These are phyloP conservation scores for Rhododendron ferrugineum DNA, from an alignment of 148 eudicot genomes.

Conservation along the genomic window DNA sequence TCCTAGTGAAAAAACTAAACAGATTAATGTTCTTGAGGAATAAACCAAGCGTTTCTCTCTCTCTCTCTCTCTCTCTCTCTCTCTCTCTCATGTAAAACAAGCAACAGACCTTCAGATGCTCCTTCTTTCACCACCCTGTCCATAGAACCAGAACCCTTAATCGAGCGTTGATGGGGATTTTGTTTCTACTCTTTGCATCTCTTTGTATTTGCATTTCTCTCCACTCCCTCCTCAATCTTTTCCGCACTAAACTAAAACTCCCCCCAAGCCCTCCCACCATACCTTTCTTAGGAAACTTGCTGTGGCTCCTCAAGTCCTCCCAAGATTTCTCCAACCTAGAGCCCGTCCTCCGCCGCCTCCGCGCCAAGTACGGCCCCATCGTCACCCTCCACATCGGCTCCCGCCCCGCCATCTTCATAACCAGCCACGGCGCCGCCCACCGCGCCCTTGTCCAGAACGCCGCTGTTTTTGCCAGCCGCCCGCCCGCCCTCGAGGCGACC, in stretches of 20 bases:
- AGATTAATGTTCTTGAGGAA: background rate
- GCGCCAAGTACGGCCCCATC: constrained; percentile 31
- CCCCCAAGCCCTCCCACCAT: constrained; percentile 18
- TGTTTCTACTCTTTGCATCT: background rate
- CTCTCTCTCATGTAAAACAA: background rate
- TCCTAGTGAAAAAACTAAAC: background rate
- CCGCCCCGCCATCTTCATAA: constrained; percentile 22
- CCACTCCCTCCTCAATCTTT: background rate
- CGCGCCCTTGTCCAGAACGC: constrained; percentile 32
- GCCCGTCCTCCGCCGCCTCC: constrained; percentile 9
- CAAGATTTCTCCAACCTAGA: constrained; percentile 17
- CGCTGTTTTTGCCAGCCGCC: constrained; percentile 33
- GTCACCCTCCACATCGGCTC: constrained; percentile 18
- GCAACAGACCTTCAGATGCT: background rate
- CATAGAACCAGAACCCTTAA: background rate
- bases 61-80: background rate
- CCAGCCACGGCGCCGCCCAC: constrained; percentile 25
- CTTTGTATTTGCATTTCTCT: constrained; percentile 4
- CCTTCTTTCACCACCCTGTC: background rate
- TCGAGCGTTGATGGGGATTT: background rate
- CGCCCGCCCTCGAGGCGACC: constrained; percentile 17
- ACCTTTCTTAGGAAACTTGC: constrained; percentile 6
- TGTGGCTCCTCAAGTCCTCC: constrained; percentile 16
- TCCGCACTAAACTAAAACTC: background rate
- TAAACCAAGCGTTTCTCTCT: background rate